Evolutionary conservation across 805 yeast species (phyloP).

Genomic region (Pichia rugopelliculosa): DNA sequence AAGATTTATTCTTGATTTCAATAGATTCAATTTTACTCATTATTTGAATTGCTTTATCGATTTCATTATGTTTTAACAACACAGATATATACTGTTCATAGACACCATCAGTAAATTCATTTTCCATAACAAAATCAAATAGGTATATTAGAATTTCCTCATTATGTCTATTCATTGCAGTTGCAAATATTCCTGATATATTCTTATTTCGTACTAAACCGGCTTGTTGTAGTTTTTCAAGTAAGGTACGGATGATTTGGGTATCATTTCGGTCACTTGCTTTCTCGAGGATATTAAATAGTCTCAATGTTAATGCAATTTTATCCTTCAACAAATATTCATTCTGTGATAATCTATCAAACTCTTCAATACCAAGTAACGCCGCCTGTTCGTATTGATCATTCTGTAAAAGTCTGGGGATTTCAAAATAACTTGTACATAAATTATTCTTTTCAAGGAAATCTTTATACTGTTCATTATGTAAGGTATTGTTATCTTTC

Average conservation of each 20-base stretch:
- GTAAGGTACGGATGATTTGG: background rate
- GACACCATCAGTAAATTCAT: conserved; percentile 8
- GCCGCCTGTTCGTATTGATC: conserved; percentile 21
- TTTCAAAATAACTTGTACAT: conserved; percentile 14
- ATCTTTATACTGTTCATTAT: conserved; percentile 11
- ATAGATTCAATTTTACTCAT: conserved; percentile 7
- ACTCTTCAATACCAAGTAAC: conserved; percentile 7
- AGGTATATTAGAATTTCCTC: background rate
- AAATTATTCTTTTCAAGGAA: conserved; percentile 5
- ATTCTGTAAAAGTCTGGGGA: conserved; percentile 12
- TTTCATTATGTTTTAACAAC: conserved; percentile 7
- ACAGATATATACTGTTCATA: conserved; percentile 7
- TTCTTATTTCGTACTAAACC: background rate
- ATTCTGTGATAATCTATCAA: background rate
- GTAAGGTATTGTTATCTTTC: conserved; percentile 6
- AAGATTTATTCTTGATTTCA: conserved; percentile 1
- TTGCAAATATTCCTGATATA: background rate
- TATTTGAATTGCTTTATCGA: conserved; percentile 9
- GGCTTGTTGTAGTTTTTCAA: background rate
- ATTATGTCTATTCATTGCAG: background rate
- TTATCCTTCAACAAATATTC: background rate
- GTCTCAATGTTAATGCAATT: conserved; percentile 6
- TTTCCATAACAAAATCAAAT: background rate
- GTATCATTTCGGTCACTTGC: conserved; percentile 21
- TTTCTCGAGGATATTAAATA: conserved; percentile 12